phyloP scores from a whole-genome alignment of 1,284 basidiomycete species.

The Ganoderma sp. region DNA sequence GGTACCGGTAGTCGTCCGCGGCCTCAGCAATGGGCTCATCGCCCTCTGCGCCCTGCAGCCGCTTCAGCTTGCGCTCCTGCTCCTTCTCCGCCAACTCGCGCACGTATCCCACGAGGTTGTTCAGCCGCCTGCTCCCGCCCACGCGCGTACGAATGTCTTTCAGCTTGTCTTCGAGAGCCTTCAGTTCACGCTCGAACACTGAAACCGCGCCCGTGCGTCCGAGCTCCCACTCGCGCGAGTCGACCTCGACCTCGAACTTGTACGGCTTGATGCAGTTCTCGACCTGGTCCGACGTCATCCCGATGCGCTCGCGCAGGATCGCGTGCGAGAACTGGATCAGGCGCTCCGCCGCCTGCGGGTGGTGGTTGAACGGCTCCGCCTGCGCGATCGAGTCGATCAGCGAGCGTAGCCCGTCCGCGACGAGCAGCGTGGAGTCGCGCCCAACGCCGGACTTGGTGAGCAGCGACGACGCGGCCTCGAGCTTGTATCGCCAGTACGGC shows the following conservation, averaged over 20 bases:
- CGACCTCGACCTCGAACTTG: conserved; percentile 96
- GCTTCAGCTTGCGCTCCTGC: conserved; percentile 65
- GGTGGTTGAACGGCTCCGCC: conserved; percentile 91
- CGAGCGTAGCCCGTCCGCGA: conserved; percentile 90
- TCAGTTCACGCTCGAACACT: conserved; percentile 85
- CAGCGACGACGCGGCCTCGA: conserved; percentile 90
- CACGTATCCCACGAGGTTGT: conserved; percentile 82
- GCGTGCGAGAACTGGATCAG: conserved; percentile 91
- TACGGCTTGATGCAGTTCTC: conserved; percentile 99
- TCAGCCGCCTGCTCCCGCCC: conserved; percentile 84
- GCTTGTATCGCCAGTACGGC: conserved; percentile 94
- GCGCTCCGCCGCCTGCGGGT: conserved; percentile 86
- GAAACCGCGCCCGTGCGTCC: conserved; percentile 80
- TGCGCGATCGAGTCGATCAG: conserved; percentile 88
- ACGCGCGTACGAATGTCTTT: conserved; percentile 86
- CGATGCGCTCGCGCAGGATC: conserved; percentile 91
- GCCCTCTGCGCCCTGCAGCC: conserved; percentile 47
- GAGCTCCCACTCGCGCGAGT: conserved; percentile 88
- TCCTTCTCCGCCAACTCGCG: conserved; percentile 84
- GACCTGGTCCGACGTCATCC: conserved; percentile 95
- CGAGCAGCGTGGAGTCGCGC: conserved; percentile 90
- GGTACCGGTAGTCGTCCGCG: conserved; percentile 73
- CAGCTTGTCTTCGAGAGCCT: conserved; percentile 86
- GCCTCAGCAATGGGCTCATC: conserved; percentile 32
- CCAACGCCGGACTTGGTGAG: conserved; percentile 98